Conservation (phyloP, 768 basidiomycete genomes). For the Mycena polygramma region DNA sequence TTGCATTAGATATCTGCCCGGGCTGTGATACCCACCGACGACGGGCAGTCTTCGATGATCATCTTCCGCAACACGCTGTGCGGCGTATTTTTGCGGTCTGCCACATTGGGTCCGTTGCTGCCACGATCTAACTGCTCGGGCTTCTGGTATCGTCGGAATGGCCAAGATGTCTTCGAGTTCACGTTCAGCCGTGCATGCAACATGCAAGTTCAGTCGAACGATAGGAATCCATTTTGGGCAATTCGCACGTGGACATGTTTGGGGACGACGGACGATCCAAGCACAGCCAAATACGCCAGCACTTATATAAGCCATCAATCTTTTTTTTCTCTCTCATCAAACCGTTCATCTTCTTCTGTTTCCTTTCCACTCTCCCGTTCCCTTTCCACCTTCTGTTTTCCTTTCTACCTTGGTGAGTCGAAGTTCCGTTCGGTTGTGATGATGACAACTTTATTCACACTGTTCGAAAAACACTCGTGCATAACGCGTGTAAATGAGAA, state of each 20-base stretch:
- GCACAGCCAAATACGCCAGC: not conserved
- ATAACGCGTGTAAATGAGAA: constrained; percentile 62
- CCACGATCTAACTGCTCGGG: constrained; percentile 6
- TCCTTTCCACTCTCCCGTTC: no score
- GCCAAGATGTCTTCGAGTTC: no score
- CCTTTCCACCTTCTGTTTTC: not conserved
- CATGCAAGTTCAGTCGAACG: no score
- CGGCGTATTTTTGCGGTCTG: constrained; percentile 14
- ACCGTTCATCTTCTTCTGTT: constrained; percentile 5
- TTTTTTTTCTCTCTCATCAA: not conserved
- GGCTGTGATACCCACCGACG: not conserved
- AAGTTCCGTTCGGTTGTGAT: constrained; percentile 41
- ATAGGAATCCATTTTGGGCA: not conserved
- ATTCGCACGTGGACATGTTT: constrained; percentile 9
- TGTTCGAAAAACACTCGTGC: constrained; percentile 73
- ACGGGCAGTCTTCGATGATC: not conserved
- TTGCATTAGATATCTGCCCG: not conserved
- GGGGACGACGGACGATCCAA: not conserved
- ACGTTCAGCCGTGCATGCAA: no score
- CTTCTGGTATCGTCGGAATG: not conserved
- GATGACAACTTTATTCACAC: constrained; percentile 82
- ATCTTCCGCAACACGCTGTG: constrained; percentile 11
- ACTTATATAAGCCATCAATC: constrained; percentile 14
- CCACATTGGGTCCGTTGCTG: not conserved
- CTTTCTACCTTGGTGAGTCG: constrained; percentile 41